Evolutionary conservation across 2,329 filamentous ascomycete genomes (phyloP).

Genomic region (Boeremia lycopersici): DNA sequence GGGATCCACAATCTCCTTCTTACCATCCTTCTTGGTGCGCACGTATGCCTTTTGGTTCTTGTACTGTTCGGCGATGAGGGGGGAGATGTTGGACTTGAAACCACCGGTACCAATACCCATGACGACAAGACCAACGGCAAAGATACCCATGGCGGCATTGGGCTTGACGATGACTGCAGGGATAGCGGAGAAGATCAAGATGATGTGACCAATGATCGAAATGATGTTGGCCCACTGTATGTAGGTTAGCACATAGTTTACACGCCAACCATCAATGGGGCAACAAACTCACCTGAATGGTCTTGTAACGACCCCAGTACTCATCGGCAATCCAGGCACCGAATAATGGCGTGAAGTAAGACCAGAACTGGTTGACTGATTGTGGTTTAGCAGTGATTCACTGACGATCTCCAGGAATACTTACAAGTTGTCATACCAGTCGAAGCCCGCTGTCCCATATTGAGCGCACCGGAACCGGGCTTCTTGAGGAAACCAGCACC

Average conservation of each 20-base stretch:
- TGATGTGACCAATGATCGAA: constrained; percentile 63
- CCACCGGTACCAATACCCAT: constrained; percentile 72
- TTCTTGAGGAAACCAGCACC: constrained; percentile 44
- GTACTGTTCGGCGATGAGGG: constrained; percentile 65
- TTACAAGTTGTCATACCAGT: constrained; percentile 56
- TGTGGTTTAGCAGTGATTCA: background rate
- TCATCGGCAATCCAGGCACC: constrained; percentile 66
- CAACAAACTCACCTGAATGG: constrained; percentile 50
- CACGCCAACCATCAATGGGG: background rate
- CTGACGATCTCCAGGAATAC: background rate
- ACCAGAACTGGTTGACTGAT: constrained; percentile 60
- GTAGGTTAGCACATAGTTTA: background rate
- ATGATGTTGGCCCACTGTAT: constrained; percentile 57
- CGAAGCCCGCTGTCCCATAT: constrained; percentile 60
- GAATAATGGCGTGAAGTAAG: constrained; percentile 62
- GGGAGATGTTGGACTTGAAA: constrained; percentile 70
- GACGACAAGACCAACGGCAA: constrained; percentile 63
- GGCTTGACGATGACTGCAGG: constrained; percentile 57
- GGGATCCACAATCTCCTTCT: constrained; percentile 69
- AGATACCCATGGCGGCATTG: constrained; percentile 59
- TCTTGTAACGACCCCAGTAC: constrained; percentile 66
- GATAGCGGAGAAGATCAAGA: constrained; percentile 63
- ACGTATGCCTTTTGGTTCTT: constrained; percentile 39
- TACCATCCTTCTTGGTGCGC: constrained; percentile 40
- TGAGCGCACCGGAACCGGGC: constrained; percentile 55